Conservation (phyloP, 108 stramenopile species). For the Stephanodiscus minutulus region DNA sequence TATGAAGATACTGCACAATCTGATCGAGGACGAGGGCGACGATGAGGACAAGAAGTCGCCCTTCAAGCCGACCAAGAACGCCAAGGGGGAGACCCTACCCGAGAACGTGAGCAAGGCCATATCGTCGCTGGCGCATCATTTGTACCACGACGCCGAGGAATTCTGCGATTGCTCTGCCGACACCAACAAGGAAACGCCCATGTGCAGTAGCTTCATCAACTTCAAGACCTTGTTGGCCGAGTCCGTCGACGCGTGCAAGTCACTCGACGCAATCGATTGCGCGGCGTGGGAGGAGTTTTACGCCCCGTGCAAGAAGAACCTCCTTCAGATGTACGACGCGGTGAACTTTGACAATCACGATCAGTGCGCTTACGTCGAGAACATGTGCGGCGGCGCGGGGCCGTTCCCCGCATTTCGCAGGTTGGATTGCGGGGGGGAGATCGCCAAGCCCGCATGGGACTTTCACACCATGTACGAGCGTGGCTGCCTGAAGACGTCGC, state of each 20-base stretch:
- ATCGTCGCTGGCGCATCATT: slow-evolving; percentile 59
- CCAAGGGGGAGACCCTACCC: slow-evolving; percentile 41
- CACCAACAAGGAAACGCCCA: slow-evolving; percentile 64
- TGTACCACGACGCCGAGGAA: slow-evolving; percentile 69
- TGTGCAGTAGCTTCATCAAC: slow-evolving; percentile 72
- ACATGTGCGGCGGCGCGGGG: slow-evolving; percentile 73
- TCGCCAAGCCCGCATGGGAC: slow-evolving; percentile 70
- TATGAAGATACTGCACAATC: slow-evolving; percentile 77
- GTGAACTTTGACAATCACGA: slow-evolving; percentile 61
- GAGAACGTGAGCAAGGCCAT: slow-evolving; percentile 64
- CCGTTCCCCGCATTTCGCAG: slow-evolving; percentile 84
- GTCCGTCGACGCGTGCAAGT: slow-evolving; percentile 83
- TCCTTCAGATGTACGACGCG: slow-evolving; percentile 56
- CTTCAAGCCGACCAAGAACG: slow-evolving; percentile 21
- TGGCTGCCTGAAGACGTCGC: slow-evolving; percentile 61
- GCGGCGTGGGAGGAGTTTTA: slow-evolving; percentile 87
- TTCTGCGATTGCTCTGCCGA: slow-evolving; percentile 82
- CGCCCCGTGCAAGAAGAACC: slow-evolving; percentile 68
- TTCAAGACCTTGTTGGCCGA: slow-evolving; percentile 90
- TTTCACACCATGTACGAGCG: slow-evolving; percentile 71
- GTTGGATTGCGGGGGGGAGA: slow-evolving; percentile 78
- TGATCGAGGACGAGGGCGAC: slow-evolving; percentile 56
- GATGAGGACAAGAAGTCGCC: background rate
- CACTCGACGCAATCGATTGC: slow-evolving; percentile 90
- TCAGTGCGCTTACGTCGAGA: slow-evolving; percentile 75